Conservation (phyloP, 2,329 filamentous ascomycete species). For the Cladobotryum mycophilum region DNA sequence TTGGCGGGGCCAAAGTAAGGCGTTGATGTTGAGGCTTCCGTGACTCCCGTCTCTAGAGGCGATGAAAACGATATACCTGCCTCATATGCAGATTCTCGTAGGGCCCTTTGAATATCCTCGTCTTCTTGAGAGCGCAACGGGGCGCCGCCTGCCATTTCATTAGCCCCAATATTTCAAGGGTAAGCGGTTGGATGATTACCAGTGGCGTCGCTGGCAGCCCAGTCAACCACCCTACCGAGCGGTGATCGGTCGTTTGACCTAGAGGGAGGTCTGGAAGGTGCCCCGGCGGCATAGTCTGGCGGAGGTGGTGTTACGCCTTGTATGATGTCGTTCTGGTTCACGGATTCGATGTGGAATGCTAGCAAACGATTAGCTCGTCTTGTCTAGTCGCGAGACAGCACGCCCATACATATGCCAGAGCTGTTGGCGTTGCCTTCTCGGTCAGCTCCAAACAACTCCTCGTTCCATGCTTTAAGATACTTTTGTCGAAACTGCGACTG, state of each 20-base stretch:
- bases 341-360: slow-evolving; percentile 53
- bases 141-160: slow-evolving; percentile 28
- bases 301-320: slow-evolving; percentile 37
- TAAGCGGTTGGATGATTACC: slow-evolving; percentile 28
- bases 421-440: slow-evolving; percentile 43
- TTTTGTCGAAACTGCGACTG: slow-evolving; percentile 37
- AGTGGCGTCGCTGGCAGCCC: slow-evolving; percentile 36
- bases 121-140: slow-evolving; percentile 42
- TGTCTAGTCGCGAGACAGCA: background rate
- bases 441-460: slow-evolving; percentile 45
- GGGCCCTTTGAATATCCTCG: slow-evolving; percentile 48
- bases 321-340: slow-evolving; percentile 39
- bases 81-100: slow-evolving; percentile 49
- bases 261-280: slow-evolving; percentile 58
- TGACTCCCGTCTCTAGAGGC: slow-evolving; percentile 46
- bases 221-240: slow-evolving; percentile 45
- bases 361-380: slow-evolving; percentile 17
- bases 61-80: slow-evolving; percentile 37
- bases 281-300: slow-evolving; percentile 36
- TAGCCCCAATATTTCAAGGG: slow-evolving; percentile 18
- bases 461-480: slow-evolving; percentile 48
- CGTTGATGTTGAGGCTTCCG: slow-evolving; percentile 31
- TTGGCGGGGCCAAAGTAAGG: slow-evolving; percentile 55
- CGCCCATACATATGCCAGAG: slow-evolving; percentile 38
- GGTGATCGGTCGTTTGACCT: slow-evolving; percentile 52